Conservation (phyloP, 495 filamentous ascomycete species). For the Hamigera avellanea region DNA sequence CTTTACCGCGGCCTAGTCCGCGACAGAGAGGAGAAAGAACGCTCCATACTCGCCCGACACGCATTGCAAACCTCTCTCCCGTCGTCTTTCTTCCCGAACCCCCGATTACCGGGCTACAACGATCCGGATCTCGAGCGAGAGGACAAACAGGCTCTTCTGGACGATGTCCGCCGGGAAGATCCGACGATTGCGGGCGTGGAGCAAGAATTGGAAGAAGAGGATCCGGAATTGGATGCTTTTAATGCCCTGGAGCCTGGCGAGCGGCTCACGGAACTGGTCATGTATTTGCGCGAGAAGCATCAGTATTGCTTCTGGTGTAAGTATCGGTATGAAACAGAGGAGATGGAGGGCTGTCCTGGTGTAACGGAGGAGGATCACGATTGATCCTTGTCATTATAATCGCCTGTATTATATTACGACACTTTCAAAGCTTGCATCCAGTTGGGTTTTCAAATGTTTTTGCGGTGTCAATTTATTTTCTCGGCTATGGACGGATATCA, state of each 20-base stretch:
- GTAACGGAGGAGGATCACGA: constrained; percentile 87
- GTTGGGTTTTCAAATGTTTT: not conserved
- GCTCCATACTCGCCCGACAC: constrained; percentile 52
- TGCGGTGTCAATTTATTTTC: too few relatives aligned
- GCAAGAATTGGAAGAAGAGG: constrained; percentile 72
- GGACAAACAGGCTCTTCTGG: constrained; percentile 43
- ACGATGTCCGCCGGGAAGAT: constrained; percentile 23
- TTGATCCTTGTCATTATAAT: constrained; percentile 20
- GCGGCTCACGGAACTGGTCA: constrained; percentile 49
- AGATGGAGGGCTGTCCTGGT: constrained; percentile 86
- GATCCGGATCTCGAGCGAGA: constrained; percentile 43
- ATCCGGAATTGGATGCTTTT: constrained; percentile 77
- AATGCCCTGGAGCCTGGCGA: constrained; percentile 54
- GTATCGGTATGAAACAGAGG: constrained; percentile 51
- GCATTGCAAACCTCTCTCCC: constrained; percentile 56
- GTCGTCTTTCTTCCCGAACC: constrained; percentile 30
- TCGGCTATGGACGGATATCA: too few relatives aligned
- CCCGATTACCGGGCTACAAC: constrained; percentile 35
- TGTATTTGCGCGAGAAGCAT: constrained; percentile 55
- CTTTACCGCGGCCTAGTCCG: constrained; percentile 68
- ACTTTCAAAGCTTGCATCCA: not conserved
- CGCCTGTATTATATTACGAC: constrained; percentile 1
- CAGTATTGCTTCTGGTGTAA: constrained; percentile 98
- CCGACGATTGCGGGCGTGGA: constrained; percentile 30
- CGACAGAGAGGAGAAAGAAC: constrained; percentile 57